Conservation (phyloP, 331 rosid species). For the Arachis monticola region DNA sequence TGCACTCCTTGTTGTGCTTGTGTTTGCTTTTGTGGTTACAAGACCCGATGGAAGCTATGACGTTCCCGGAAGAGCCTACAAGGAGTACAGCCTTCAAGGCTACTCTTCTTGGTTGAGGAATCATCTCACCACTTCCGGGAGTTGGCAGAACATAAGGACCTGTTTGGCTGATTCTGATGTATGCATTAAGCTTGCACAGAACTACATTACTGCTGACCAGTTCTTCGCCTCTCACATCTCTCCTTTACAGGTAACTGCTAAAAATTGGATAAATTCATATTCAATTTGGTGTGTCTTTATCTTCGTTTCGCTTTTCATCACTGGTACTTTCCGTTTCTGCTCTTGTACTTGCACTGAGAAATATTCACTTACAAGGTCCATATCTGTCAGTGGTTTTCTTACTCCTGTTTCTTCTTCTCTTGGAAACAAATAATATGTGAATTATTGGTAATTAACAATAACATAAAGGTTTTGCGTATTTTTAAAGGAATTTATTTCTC, state of each 20-base stretch:
- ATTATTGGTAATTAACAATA: neutral
- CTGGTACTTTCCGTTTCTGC: neutral
- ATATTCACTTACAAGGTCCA: conserved; percentile 5
- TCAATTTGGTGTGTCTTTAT: neutral
- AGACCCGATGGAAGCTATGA: conserved; percentile 56
- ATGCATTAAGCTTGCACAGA: conserved; percentile 55
- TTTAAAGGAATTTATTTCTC: neutral
- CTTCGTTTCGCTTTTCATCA: neutral
- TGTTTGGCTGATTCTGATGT: conserved; percentile 80
- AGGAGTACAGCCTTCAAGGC: conserved; percentile 64
- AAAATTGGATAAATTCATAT: no score
- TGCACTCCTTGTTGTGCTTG: conserved; percentile 62
- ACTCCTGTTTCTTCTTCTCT: neutral
- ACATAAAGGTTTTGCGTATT: neutral
- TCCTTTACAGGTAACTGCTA: conserved; percentile 68
- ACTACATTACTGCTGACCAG: conserved; percentile 64
- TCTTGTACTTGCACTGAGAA: conserved; percentile 8
- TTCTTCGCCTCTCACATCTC: conserved; percentile 72
- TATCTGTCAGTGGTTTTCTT: conserved; percentile 9
- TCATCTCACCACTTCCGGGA: conserved; percentile 54
- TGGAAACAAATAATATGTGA: conserved; percentile 14
- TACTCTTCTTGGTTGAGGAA: conserved; percentile 76
- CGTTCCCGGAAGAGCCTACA: conserved; percentile 60
- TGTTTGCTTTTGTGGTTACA: conserved; percentile 74
- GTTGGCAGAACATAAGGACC: conserved; percentile 63